phyloP scores from a whole-genome alignment of 129 eudicot genomes.

The Gnaphalium uliginosum region DNA sequence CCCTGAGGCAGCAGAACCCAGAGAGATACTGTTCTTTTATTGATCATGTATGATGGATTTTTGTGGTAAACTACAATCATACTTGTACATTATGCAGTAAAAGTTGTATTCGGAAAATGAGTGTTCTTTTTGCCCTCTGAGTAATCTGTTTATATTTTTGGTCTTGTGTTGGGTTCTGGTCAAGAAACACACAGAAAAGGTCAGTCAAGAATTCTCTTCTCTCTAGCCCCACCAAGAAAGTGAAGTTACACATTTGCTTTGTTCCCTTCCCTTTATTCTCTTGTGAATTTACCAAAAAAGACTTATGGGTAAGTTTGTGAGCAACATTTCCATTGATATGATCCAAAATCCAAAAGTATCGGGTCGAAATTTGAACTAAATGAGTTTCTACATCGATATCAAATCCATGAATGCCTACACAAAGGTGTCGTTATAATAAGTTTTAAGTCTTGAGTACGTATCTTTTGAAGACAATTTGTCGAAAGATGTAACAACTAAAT shows the following conservation, averaged over 20 bases:
- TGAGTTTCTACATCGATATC: neutral
- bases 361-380: conserved; percentile 21
- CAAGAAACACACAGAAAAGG: conserved; percentile 41
- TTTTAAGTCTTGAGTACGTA: neutral
- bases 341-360: conserved; percentile 3
- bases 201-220: conserved; percentile 51
- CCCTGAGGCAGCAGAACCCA: conserved; percentile 36
- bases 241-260: conserved; percentile 59
- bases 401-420: neutral
- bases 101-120: conserved; percentile 28
- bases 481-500: neutral
- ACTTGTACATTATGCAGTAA: conserved; percentile 30
- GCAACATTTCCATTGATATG: neutral
- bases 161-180: conserved; percentile 48
- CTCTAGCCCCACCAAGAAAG: conserved; percentile 64
- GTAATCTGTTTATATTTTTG: conserved; percentile 30
- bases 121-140: conserved; percentile 32
- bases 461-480: neutral
- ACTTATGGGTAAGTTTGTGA: conserved; percentile 18
- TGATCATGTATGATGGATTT: conserved; percentile 38
- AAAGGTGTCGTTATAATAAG: neutral
- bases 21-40: conserved; percentile 19
- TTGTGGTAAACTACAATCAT: conserved; percentile 14
- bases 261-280: conserved; percentile 53
- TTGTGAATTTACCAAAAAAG: conserved; percentile 27